Conservation (phyloP, 2,329 filamentous ascomycete species). For the Xylaria polymorpha region DNA sequence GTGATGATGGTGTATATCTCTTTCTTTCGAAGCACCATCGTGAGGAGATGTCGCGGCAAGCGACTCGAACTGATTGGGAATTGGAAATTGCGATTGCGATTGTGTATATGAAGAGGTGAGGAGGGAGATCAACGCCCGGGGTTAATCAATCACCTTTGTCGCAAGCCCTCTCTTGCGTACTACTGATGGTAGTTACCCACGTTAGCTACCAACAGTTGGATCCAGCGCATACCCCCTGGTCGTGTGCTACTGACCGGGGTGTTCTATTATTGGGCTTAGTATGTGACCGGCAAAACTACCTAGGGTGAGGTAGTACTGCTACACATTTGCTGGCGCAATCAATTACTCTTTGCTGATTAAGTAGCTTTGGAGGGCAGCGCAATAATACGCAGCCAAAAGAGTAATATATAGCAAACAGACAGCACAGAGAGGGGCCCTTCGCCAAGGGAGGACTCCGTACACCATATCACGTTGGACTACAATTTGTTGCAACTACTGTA, state of each 20-base stretch:
- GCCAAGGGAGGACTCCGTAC: constrained; percentile 11
- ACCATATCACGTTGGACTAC: neutral
- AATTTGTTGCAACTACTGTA: constrained; percentile 1
- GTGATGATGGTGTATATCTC: constrained; percentile 75
- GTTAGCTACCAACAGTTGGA: constrained; percentile 18
- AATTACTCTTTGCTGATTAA: neutral
- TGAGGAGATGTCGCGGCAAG: constrained; percentile 23
- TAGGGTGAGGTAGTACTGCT: neutral
- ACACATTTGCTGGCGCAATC: constrained; percentile 5
- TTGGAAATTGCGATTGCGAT: neutral
- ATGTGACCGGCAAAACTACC: neutral
- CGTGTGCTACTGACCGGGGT: constrained; percentile 20
- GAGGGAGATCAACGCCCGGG: neutral
- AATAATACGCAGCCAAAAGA: constrained; percentile 7
- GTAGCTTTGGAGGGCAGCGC: neutral
- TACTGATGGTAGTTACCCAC: neutral
- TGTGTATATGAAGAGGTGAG: constrained; percentile 9
- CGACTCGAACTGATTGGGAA: constrained; percentile 5
- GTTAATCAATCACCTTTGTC: constrained; percentile 8
- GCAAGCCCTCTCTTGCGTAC: neutral
- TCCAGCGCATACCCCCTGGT: constrained; percentile 8
- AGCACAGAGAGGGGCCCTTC: neutral
- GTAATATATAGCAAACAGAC: constrained; percentile 10
- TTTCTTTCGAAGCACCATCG: constrained; percentile 69
- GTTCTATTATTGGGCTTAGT: constrained; percentile 23